Evolutionary conservation across 2,329 filamentous ascomycete species (phyloP).

Genomic region (Cytospora paraplurivora): DNA sequence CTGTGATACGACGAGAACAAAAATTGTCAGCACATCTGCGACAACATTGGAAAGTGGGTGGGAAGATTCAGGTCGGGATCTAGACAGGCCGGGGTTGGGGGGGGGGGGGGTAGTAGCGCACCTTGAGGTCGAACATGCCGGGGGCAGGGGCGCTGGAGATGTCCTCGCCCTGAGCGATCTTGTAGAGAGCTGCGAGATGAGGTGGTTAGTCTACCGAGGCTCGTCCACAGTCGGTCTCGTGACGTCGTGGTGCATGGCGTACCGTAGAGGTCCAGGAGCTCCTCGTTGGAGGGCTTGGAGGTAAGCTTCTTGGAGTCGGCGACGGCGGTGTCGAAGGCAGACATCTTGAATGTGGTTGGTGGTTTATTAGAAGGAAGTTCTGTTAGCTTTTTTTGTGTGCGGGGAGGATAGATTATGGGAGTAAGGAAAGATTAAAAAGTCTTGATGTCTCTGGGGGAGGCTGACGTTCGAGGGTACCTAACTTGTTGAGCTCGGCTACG

Average conservation of each 20-base stretch:
- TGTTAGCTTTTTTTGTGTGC: background rate
- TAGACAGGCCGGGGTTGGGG: constrained; percentile 16
- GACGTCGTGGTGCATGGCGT: constrained; percentile 35
- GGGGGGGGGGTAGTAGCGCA: constrained; percentile 38
- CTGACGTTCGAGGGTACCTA: background rate
- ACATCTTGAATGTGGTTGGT: constrained; percentile 40
- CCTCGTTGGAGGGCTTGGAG: constrained; percentile 63
- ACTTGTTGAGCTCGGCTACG: background rate
- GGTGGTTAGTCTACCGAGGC: background rate
- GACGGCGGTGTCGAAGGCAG: constrained; percentile 59
- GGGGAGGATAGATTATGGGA: background rate
- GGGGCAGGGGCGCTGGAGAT: constrained; percentile 58
- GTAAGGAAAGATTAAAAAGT: background rate
- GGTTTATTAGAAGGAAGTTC: background rate
- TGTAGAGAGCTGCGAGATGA: constrained; percentile 54
- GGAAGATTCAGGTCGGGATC: background rate
- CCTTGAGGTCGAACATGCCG: constrained; percentile 72
- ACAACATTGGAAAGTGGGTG: background rate
- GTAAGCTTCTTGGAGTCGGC: constrained; percentile 68
- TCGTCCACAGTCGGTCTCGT: background rate
- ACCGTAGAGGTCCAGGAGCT: constrained; percentile 67
- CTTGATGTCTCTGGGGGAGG: background rate
- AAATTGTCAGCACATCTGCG: constrained; percentile 15
- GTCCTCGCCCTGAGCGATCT: constrained; percentile 60
- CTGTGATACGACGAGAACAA: constrained; percentile 43